These are phyloP conservation scores for Rhynchospora breviuscula DNA, from an alignment of 176 grass and related monocot species.

Conservation along the genomic window DNA sequence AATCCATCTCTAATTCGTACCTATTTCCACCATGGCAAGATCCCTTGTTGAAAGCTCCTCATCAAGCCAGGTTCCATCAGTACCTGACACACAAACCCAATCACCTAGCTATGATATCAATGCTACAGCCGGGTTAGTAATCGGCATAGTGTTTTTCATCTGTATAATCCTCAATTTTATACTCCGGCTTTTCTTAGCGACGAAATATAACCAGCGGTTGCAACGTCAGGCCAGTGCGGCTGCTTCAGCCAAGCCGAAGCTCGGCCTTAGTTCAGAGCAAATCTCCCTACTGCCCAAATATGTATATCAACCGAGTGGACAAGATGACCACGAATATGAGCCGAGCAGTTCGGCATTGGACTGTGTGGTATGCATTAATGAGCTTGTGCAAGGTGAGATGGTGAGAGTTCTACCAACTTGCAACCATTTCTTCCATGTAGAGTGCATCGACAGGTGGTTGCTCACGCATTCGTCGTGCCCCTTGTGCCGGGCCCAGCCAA, in stretches of 20 bases:
- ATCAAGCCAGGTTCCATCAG: background rate
- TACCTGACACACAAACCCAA: background rate
- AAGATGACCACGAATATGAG: too few relatives aligned
- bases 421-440: slow-evolving; percentile 9
- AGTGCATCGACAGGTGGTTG: slow-evolving; percentile 20
- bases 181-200: background rate
- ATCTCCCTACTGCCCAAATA: slow-evolving; percentile 3
- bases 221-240: background rate
- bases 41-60: background rate
- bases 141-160: background rate
- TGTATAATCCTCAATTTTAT: background rate
- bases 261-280: background rate
- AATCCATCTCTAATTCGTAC: too few relatives aligned
- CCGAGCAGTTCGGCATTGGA: background rate
- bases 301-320: background rate
- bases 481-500: background rate
- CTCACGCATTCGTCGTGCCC: background rate
- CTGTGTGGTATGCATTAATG: slow-evolving; percentile 1
- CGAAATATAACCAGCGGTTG: background rate
- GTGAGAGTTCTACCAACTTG: background rate
- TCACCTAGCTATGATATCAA: background rate
- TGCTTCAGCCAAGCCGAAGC: background rate
- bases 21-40: background rate
- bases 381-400: background rate
- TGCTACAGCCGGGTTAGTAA: background rate